Evolutionary conservation across 2,329 filamentous ascomycete species (phyloP).

Genomic region (Esteya vermicola): DNA sequence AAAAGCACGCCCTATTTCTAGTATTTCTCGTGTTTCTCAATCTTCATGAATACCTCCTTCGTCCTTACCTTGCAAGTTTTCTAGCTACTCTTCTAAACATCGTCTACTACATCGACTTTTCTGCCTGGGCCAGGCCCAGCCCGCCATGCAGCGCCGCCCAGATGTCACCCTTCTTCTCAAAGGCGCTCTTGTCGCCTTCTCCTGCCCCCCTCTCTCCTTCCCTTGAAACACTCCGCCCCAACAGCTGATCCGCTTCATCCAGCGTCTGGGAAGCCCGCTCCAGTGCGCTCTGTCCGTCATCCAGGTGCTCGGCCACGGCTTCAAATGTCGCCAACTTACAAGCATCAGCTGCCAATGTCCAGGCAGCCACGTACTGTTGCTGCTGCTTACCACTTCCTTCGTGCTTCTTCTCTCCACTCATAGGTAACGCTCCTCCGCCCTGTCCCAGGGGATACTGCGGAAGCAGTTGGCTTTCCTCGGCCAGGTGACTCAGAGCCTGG

Average conservation of each 20-base stretch:
- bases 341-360: constrained; percentile 45
- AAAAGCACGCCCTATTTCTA: no score
- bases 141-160: constrained; percentile 40
- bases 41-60: no score
- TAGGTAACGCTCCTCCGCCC: no score
- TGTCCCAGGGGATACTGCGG: constrained; percentile 28
- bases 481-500: constrained; percentile 36
- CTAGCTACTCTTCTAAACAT: not conserved
- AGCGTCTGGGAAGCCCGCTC: constrained; percentile 36
- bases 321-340: constrained; percentile 46
- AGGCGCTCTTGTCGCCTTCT: constrained; percentile 14
- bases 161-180: constrained; percentile 23
- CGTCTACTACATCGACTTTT: constrained; percentile 6
- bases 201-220: constrained; percentile 13
- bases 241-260: constrained; percentile 31
- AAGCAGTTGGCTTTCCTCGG: constrained; percentile 49
- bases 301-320: constrained; percentile 42
- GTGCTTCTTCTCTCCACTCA: no score
- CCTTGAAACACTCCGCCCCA: constrained; percentile 26
- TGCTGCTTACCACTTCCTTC: constrained; percentile 2
- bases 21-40: no score
- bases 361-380: constrained; percentile 32
- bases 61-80: no score
- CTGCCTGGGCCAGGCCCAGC: constrained; percentile 33
- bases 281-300: constrained; percentile 41